These are phyloP conservation scores for Peronospora destructor DNA, from an alignment of 352 stramenopile genomes.

Conservation along the genomic window DNA sequence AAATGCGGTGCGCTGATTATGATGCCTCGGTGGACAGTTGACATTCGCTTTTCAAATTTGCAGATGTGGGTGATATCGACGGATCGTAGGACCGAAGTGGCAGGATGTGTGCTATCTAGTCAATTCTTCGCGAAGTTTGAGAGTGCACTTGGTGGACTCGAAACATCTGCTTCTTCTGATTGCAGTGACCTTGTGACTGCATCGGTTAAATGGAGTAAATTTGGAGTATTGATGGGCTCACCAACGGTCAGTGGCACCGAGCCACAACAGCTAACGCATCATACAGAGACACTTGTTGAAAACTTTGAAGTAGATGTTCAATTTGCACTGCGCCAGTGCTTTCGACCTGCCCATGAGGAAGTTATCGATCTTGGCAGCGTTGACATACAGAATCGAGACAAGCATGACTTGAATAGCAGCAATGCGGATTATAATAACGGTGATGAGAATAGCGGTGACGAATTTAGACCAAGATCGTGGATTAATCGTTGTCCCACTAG, in stretches of 20 bases:
- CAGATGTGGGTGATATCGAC: constrained; percentile 66
- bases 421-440: constrained; percentile 3
- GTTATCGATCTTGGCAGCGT: constrained; percentile 15
- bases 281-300: constrained; percentile 42
- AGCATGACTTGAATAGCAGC: constrained; percentile 14
- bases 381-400: constrained; percentile 21
- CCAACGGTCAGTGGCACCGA: constrained; percentile 9
- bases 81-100: constrained; percentile 46
- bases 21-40: constrained; percentile 35
- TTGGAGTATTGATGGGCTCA: constrained; percentile 35
- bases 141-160: constrained; percentile 10
- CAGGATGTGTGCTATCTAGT: constrained; percentile 47
- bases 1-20: constrained; percentile 6
- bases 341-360: constrained; percentile 14
- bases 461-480: constrained; percentile 12
- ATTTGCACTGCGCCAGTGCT: constrained; percentile 26
- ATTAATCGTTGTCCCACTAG: constrained; percentile 2
- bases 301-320: constrained; percentile 36
- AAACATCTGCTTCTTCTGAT: constrained; percentile 6
- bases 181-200: constrained; percentile 23
- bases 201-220: constrained; percentile 25
- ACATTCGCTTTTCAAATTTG: constrained; percentile 40
- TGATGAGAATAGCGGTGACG: constrained; percentile 9
- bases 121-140: constrained; percentile 26
- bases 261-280: constrained; percentile 18